phyloP scores from a whole-genome alignment of 2,329 filamentous ascomycete species.

The Lecanicillium sp. region DNA sequence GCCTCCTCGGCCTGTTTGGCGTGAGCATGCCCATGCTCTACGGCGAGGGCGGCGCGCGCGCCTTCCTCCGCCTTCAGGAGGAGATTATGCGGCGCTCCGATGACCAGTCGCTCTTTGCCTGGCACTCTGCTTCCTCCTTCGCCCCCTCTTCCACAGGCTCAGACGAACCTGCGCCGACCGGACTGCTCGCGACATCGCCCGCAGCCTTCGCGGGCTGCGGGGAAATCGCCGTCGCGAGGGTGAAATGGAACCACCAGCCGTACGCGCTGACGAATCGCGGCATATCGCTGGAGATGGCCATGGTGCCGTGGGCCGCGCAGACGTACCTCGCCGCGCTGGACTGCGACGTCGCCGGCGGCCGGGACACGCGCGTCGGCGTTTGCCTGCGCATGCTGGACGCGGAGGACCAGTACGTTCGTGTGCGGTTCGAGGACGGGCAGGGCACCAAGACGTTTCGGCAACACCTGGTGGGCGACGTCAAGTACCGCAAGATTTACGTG shows the following conservation, averaged over 20 bases:
- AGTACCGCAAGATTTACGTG: constrained; percentile 8
- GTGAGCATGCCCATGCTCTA: constrained; percentile 24
- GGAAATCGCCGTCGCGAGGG: not conserved
- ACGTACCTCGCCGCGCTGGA: constrained; percentile 12
- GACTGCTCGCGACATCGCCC: not conserved
- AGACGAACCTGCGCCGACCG: not conserved
- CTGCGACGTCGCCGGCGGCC: not conserved
- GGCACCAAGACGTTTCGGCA: not conserved
- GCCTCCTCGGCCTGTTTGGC: constrained; percentile 21
- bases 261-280: constrained; percentile 13
- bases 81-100: constrained; percentile 18
- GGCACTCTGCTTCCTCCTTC: constrained; percentile 10
- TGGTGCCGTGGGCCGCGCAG: constrained; percentile 12
- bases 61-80: constrained; percentile 20
- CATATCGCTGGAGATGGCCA: constrained; percentile 11
- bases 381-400: constrained; percentile 7
- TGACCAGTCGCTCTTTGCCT: constrained; percentile 21
- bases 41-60: constrained; percentile 15
- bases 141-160: not conserved
- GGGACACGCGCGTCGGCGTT: constrained; percentile 7
- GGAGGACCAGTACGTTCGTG: not conserved
- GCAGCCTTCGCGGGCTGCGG: constrained; percentile 6
- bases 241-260: constrained; percentile 3
- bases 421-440: constrained; percentile 1
- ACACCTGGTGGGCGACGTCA: not conserved